Conservation (phyloP, 805 yeast species). For the Tetrapisispora nanseiensis region DNA sequence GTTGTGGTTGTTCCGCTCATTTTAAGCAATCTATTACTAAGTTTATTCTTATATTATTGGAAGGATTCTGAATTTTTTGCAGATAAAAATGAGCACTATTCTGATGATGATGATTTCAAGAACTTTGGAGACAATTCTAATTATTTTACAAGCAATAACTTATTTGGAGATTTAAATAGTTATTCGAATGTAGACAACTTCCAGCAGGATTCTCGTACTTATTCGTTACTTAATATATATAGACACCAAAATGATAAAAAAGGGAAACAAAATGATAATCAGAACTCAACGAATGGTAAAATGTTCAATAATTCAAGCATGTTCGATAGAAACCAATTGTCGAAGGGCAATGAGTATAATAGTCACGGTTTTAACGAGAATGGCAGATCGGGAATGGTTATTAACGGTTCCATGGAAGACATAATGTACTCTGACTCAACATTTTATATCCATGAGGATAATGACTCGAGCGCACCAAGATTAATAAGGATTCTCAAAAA, state of each 20-base stretch:
- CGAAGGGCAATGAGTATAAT: neutral
- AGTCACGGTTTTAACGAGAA: neutral
- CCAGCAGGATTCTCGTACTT: neutral
- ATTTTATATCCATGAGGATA: neutral
- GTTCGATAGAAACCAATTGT: no score
- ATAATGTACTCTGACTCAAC: neutral
- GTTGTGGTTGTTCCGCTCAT: conserved; percentile 28
- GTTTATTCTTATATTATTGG: conserved; percentile 19
- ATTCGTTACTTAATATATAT: conserved; percentile 1
- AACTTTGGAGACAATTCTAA: neutral
- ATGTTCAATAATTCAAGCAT: no score
- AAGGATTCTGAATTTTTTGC: conserved; percentile 10
- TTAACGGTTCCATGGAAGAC: neutral
- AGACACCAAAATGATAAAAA: neutral
- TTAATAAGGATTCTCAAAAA: neutral
- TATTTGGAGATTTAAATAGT: neutral
- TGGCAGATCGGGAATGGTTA: neutral
- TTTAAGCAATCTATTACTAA: conserved; percentile 11
- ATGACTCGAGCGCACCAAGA: neutral
- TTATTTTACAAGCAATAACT: neutral
- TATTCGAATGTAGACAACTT: neutral
- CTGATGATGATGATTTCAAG: neutral
- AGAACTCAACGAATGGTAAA: neutral
- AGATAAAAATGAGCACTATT: neutral
- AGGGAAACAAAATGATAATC: neutral